Evolutionary conservation across 768 basidiomycete species (phyloP).

Genomic region (Auriculariales sp.): DNA sequence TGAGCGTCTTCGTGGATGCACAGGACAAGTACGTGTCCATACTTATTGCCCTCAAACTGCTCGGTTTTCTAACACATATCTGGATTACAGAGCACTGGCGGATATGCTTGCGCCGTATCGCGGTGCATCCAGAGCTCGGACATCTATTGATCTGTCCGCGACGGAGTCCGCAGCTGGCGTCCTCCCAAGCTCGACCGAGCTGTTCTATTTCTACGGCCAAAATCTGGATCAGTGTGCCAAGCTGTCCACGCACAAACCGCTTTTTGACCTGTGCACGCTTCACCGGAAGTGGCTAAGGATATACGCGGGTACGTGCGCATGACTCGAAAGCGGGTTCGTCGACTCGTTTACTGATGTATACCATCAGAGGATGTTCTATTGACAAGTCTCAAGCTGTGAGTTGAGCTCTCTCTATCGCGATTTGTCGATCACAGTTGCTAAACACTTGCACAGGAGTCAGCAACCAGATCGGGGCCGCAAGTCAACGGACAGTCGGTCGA

Average conservation of each 20-base stretch:
- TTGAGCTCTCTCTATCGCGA: no score
- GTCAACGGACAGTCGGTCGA: constrained; percentile 70
- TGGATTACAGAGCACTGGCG: constrained; percentile 47
- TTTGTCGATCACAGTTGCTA: no score
- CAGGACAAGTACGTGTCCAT: constrained; percentile 62
- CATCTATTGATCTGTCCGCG: constrained; percentile 43
- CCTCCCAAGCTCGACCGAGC: constrained; percentile 83
- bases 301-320: constrained; percentile 60
- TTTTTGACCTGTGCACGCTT: constrained; percentile 67
- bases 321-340: not conserved
- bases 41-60: not conserved
- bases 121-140: constrained; percentile 38
- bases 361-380: constrained; percentile 72
- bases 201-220: constrained; percentile 96
- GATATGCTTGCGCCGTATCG: constrained; percentile 86
- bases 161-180: constrained; percentile 39
- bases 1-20: constrained; percentile 87
- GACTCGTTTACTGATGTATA: constrained; percentile 6
- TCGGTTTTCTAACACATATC: not conserved
- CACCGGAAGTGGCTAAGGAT: constrained; percentile 91
- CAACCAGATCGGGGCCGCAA: constrained; percentile 33
- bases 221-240: constrained; percentile 89
- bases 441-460: no score
- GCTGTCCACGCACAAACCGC: constrained; percentile 66
- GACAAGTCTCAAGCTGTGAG: constrained; percentile 56